phyloP scores from a whole-genome alignment of 2,329 filamentous ascomycete species.

The Hymenotorrendiella dingleyae region DNA sequence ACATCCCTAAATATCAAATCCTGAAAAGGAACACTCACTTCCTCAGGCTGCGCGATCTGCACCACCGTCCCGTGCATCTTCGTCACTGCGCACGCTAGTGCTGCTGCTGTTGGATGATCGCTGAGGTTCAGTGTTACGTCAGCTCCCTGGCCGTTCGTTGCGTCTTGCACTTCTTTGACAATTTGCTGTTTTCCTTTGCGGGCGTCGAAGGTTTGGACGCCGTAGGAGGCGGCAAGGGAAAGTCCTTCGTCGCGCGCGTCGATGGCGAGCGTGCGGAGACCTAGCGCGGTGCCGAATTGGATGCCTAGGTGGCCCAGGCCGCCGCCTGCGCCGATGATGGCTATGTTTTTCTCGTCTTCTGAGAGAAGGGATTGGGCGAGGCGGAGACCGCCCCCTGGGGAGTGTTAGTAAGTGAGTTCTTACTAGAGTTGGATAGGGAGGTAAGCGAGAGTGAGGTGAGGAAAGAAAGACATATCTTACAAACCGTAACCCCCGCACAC shows the following conservation, averaged over 20 bases:
- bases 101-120: conserved; percentile 46
- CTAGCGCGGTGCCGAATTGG: conserved; percentile 44
- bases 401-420: background rate
- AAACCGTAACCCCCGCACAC: conserved; percentile 45
- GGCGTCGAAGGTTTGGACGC: conserved; percentile 48
- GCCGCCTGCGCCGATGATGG: conserved; percentile 43
- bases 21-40: conserved; percentile 34
- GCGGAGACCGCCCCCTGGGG: conserved; percentile 33
- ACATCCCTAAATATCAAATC: conserved; percentile 51
- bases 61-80: conserved; percentile 53
- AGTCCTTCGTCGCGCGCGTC: conserved; percentile 50
- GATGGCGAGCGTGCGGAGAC: conserved; percentile 45
- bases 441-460: background rate
- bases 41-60: conserved; percentile 48
- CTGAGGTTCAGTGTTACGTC: conserved; percentile 48
- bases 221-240: conserved; percentile 38
- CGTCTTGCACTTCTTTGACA: conserved; percentile 40
- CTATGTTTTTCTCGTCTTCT: conserved; percentile 38
- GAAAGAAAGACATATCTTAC: too few relatives aligned
- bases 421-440: too few relatives aligned
- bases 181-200: conserved; percentile 41
- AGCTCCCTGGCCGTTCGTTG: conserved; percentile 44
- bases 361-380: too few relatives aligned
- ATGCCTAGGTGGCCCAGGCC: conserved; percentile 48
- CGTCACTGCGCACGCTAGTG: conserved; percentile 47